Conservation (phyloP, 805 yeast species). For the Monosporozyma unispora region DNA sequence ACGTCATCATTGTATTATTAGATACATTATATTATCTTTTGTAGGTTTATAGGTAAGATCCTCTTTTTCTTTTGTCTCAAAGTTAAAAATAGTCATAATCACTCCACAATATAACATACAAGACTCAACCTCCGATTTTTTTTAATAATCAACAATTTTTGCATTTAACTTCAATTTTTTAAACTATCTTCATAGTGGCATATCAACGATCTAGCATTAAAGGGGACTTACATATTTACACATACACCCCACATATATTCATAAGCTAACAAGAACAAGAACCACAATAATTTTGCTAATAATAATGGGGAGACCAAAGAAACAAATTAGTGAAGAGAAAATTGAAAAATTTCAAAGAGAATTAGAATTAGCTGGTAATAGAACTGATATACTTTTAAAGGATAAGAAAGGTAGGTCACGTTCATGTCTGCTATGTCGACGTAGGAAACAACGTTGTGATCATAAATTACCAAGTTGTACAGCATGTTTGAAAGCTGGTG, state of each 20-base stretch:
- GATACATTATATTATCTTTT: no score
- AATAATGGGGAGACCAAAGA: conserved; percentile 31
- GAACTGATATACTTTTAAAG: conserved; percentile 20
- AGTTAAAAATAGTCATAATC: neutral
- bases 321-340: conserved; percentile 28
- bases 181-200: no score
- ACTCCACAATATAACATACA: neutral
- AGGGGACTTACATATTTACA: neutral
- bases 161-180: neutral
- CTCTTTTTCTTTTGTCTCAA: no score
- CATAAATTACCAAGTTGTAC: conserved; percentile 57
- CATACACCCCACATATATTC: neutral
- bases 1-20: neutral
- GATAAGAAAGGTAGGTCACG: conserved; percentile 51
- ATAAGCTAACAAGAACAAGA: no score
- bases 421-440: conserved; percentile 48
- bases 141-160: neutral
- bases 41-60: no score
- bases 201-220: no score
- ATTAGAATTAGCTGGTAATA: conserved; percentile 28
- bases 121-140: neutral
- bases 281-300: no score
- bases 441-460: conserved; percentile 56
- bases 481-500: conserved; percentile 56
- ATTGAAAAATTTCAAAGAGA: conserved; percentile 29